Percentiles rank a stretch among this genome's conserved stretches.
Conservation (phyloP, 179 eudicot species). For the Actinidia chinensis region DNA sequence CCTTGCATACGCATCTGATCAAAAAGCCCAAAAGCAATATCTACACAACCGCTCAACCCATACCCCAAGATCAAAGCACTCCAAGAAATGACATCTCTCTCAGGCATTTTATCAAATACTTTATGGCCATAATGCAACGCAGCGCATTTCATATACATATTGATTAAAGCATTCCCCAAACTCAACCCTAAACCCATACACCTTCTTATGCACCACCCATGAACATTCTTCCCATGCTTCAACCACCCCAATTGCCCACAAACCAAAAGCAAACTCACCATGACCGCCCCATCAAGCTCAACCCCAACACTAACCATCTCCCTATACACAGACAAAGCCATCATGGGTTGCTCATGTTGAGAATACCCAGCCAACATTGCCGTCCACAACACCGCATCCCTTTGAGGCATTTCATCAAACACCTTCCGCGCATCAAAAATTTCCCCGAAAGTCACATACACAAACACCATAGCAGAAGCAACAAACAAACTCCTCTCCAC, state of each 20-base stretch:
- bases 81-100: conserved; percentile 37
- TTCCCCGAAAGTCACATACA: conserved; percentile 28
- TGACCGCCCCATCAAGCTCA: conserved; percentile 50
- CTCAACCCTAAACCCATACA: conserved; percentile 36
- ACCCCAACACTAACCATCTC: conserved; percentile 29
- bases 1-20: conserved; percentile 36
- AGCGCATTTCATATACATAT: conserved; percentile 33
- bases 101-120: conserved; percentile 40
- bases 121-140: conserved; percentile 31
- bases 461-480: conserved; percentile 13
- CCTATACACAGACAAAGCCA: conserved; percentile 43
- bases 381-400: conserved; percentile 41
- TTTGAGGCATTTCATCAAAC: conserved; percentile 34
- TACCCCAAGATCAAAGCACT: conserved; percentile 40
- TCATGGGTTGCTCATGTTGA: conserved; percentile 41
- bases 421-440: conserved; percentile 37
- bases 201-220: conserved; percentile 31
- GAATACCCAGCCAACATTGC: conserved; percentile 63
- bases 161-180: conserved; percentile 36
- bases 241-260: conserved; percentile 46
- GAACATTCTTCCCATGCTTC: conserved; percentile 48
- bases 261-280: conserved; percentile 48
- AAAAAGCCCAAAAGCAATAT: conserved; percentile 38
- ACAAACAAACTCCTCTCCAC: conserved; percentile 28
- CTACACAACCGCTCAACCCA: conserved; percentile 42